phyloP scores from a whole-genome alignment of 2,329 filamentous ascomycete genomes.

The Xylaria sp. region DNA sequence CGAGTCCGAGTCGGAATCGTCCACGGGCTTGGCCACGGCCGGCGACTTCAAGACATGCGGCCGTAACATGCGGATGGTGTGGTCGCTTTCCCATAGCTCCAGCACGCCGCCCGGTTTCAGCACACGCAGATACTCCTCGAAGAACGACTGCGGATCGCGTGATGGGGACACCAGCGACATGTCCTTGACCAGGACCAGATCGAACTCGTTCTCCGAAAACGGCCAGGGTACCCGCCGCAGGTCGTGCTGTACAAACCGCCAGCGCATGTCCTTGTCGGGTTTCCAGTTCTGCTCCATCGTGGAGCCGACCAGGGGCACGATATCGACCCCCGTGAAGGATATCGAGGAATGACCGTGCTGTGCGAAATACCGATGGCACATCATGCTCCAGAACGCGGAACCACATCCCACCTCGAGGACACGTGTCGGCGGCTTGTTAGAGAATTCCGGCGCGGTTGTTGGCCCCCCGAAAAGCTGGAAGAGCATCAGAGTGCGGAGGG shows the following conservation, averaged over 20 bases:
- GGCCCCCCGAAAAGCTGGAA: constrained; percentile 81
- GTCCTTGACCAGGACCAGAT: constrained; percentile 88
- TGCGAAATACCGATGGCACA: constrained; percentile 80
- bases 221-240: constrained; percentile 75
- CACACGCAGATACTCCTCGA: constrained; percentile 77
- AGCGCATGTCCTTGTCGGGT: constrained; percentile 74
- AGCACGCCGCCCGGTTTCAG: constrained; percentile 77
- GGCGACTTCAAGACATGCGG: constrained; percentile 64
- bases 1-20: constrained; percentile 36
- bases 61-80: constrained; percentile 78
- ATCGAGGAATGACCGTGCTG: constrained; percentile 69
- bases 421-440: constrained; percentile 69
- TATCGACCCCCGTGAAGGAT: constrained; percentile 80
- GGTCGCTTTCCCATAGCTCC: constrained; percentile 90
- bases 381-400: constrained; percentile 85
- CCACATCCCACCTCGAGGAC: constrained; percentile 89
- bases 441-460: constrained; percentile 70
- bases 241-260: constrained; percentile 89
- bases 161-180: constrained; percentile 68
- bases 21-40: constrained; percentile 28
- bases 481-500: constrained; percentile 77
- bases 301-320: constrained; percentile 67
- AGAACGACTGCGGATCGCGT: constrained; percentile 55
- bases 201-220: constrained; percentile 78
- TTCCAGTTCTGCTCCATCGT: constrained; percentile 48